A percentile compares a stretch with the other conserved stretches of the same genome.
These are phyloP conservation scores for Hanseniaspora guilliermondii DNA, from an alignment of 805 yeast genomes.

Conservation along the genomic window DNA sequence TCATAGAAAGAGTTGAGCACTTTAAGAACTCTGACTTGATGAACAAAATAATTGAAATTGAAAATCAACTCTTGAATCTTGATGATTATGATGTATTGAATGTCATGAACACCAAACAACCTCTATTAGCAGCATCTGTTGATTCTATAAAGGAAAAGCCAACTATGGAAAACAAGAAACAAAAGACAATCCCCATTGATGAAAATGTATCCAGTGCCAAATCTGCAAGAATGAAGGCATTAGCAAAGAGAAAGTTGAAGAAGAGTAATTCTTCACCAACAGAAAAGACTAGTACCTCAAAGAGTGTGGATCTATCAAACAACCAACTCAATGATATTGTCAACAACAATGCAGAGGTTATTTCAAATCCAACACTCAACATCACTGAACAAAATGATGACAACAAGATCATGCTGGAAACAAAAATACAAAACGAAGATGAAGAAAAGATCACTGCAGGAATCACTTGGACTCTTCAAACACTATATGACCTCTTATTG, in stretches of 20 bases:
- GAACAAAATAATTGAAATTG: slow-evolving; percentile 25
- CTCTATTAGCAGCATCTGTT: slow-evolving; percentile 27
- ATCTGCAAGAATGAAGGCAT: slow-evolving; percentile 73
- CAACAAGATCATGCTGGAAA: slow-evolving; percentile 73
- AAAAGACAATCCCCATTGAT: slow-evolving; percentile 16
- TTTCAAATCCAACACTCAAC: slow-evolving; percentile 35
- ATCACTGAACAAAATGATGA: slow-evolving; percentile 63
- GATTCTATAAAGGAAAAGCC: slow-evolving; percentile 18
- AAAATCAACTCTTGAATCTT: slow-evolving; percentile 33
- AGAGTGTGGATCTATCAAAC: slow-evolving; percentile 22
- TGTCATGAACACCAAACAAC: slow-evolving; percentile 38
- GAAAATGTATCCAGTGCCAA: slow-evolving; percentile 18
- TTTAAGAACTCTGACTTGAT: slow-evolving; percentile 19
- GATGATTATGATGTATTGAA: slow-evolving; percentile 40
- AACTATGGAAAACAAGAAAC: slow-evolving; percentile 8
- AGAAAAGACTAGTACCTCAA: slow-evolving; percentile 19
- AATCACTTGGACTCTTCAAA: slow-evolving; percentile 87
- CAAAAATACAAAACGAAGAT: slow-evolving; percentile 58
- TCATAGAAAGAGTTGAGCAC: slow-evolving; percentile 24
- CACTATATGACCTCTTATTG: slow-evolving; percentile 69
- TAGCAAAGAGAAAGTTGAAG: slow-evolving; percentile 87
- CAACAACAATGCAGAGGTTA: slow-evolving; percentile 18
- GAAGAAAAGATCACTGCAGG: slow-evolving; percentile 55
- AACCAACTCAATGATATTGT: slow-evolving; percentile 18
- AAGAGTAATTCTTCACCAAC: slow-evolving; percentile 36